These are phyloP conservation scores for Penicillium manginii DNA, from an alignment of 495 filamentous ascomycete genomes.

Conservation along the genomic window DNA sequence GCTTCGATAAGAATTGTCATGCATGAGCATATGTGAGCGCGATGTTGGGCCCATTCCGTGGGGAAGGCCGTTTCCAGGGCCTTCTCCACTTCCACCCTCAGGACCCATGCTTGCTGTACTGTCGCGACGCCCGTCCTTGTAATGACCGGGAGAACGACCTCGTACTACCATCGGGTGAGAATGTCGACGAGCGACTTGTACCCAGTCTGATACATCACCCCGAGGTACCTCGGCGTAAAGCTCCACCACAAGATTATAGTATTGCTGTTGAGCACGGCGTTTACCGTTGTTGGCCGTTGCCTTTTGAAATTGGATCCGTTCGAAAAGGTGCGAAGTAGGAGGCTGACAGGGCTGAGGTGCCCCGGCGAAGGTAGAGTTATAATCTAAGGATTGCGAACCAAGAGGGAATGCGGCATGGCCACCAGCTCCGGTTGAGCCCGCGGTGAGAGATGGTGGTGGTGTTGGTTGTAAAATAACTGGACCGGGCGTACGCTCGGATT, in stretches of 20 bases:
- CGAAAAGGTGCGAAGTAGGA: constrained; percentile 67
- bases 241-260: constrained; percentile 90
- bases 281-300: constrained; percentile 98
- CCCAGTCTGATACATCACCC: constrained; percentile 52
- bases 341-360: constrained; percentile 42
- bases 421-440: constrained; percentile 28
- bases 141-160: constrained; percentile 90
- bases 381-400: constrained; percentile 45
- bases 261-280: constrained; percentile 87
- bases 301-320: constrained; percentile 95
- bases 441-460: constrained; percentile 52
- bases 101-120: constrained; percentile 74
- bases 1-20: constrained; percentile 40
- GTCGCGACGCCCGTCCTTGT: constrained; percentile 78
- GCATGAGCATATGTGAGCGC: constrained; percentile 42
- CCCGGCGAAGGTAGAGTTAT: constrained; percentile 39
- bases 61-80: constrained; percentile 32
- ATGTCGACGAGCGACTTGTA: constrained; percentile 78
- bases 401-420: constrained; percentile 35
- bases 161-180: constrained; percentile 92
- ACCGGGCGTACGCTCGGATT: constrained; percentile 77
- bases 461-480: constrained; percentile 71
- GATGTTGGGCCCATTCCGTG: constrained; percentile 39
- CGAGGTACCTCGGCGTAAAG: constrained; percentile 75
- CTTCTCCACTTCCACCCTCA: constrained; percentile 55